Evolutionary conservation across 176 grass and related monocot genomes (phyloP), one percentile per base, ranked within the genome.

Genomic region (Ensete ventricosum): DNA sequence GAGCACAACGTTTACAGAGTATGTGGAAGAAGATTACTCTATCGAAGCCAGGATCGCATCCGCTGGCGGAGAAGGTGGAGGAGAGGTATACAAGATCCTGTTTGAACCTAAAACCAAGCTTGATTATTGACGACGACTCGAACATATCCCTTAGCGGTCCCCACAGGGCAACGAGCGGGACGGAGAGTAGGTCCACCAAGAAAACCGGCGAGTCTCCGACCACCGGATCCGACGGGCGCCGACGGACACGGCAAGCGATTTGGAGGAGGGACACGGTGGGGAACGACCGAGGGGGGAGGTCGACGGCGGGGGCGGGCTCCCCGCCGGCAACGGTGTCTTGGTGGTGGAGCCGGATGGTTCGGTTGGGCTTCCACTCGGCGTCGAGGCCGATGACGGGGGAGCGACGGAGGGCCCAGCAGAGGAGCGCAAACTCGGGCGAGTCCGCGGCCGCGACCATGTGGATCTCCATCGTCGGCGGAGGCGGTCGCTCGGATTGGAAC

Each of bases 291-390:
- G 74, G 11, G 66, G 22, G 9, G 64, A 24, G 2, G 51, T 24
- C 68, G 73, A 52, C 8, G 51, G 9, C n/a, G 9, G 57, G 49
- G 75, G n/a, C 29, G 0, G 58, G 48, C 5, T 10, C 19, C 11
- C 58, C 52, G 43, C 17, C 81, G 20, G 78, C 76, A 53, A 53
- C 73, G 5, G 11, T 7, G 43, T n/a, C 9, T 13, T 13, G 19
- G 43, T 52, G 57, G 76, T 43, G 55, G 1, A 48, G 69, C 27
- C 54, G 48, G 67, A 14, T 25, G 49, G 83, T 83, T 64, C 84
- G 82, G n/a, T 75, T 84, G 58, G 95, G 90, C 77, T 99, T 99
- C 95, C 95, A 94, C 69, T 99, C 95, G 9, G 90, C 95, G 80
- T 99, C 95, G 50, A 99, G 88, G 69, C 83, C 78, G 64, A 99